phyloP scores from a whole-genome alignment of 495 filamentous ascomycete genomes.

The Tuber melanosporum region DNA sequence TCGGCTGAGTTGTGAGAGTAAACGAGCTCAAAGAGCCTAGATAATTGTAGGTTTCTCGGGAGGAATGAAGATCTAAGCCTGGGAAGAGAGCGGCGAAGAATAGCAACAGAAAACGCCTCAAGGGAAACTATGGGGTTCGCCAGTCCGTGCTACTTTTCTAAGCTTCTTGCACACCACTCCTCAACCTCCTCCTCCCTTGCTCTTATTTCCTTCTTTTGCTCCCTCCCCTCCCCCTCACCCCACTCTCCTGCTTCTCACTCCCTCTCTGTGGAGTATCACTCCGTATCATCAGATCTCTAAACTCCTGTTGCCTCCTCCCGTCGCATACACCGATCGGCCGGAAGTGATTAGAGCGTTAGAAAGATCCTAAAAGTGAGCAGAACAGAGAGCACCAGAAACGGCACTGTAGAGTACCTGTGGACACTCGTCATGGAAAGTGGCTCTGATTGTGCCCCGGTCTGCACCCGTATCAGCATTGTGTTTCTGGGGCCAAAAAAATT shows the following conservation, averaged over 20 bases:
- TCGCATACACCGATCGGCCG: neutral
- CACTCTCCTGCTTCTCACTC: conserved; percentile 31
- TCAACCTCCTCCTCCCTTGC: neutral
- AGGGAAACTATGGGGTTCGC: conserved; percentile 25
- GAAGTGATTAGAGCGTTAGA: conserved; percentile 17
- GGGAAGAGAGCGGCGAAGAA: conserved; percentile 21
- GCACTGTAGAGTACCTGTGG: neutral
- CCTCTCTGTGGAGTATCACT: conserved; percentile 20
- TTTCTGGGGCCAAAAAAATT: conserved; percentile 23
- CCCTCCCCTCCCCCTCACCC: conserved; percentile 5
- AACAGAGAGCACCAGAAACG: neutral
- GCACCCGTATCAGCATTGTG: conserved; percentile 28
- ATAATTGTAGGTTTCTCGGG: conserved; percentile 22
- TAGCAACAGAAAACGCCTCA: conserved; percentile 34
- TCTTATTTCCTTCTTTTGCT: neutral
- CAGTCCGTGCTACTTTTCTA: conserved; percentile 23
- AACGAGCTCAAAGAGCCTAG: conserved; percentile 22
- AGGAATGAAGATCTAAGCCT: conserved; percentile 25
- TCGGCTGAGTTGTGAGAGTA: conserved; percentile 18
- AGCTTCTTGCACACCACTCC: conserved; percentile 14
- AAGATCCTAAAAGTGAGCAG: conserved; percentile 24
- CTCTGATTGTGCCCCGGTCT: conserved; percentile 24
- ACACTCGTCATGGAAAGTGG: conserved; percentile 25
- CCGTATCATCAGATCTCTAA: neutral
- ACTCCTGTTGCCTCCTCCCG: neutral